These are phyloP conservation scores for Candolleomyces efflorescens DNA, from an alignment of 768 basidiomycete species.

Conservation along the genomic window DNA sequence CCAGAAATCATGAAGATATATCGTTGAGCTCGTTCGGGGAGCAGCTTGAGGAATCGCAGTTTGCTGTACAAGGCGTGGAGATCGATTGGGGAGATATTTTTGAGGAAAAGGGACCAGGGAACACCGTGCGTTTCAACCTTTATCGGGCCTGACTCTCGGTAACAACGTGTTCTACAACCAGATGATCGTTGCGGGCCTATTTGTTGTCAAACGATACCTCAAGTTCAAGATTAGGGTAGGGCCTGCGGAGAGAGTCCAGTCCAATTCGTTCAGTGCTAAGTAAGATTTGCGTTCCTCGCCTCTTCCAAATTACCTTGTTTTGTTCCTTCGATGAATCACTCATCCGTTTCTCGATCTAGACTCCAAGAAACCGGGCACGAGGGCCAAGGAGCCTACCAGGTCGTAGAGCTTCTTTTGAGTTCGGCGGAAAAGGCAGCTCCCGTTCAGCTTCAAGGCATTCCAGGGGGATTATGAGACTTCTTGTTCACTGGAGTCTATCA, in stretches of 20 bases:
- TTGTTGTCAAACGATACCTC: slow-evolving; percentile 34
- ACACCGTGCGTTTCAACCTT: background rate
- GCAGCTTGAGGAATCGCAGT: slow-evolving; percentile 16
- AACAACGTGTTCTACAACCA: slow-evolving; percentile 6
- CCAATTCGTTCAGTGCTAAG: slow-evolving; percentile 37
- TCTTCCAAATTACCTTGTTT: too few relatives aligned
- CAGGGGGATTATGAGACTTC: background rate
- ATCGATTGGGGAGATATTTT: slow-evolving; percentile 33
- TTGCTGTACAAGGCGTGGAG: slow-evolving; percentile 15
- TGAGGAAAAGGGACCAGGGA: slow-evolving; percentile 14
- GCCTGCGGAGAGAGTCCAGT: slow-evolving; percentile 29
- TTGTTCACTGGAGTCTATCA: too few relatives aligned
- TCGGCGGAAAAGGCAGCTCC: slow-evolving; percentile 25
- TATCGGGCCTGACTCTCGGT: too few relatives aligned
- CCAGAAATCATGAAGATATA: slow-evolving; percentile 22
- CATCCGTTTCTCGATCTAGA: slow-evolving; percentile 9
- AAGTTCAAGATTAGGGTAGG: slow-evolving; percentile 36
- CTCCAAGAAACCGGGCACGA: slow-evolving; percentile 7
- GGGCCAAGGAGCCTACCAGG: slow-evolving; percentile 17
- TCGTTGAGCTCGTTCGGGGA: slow-evolving; percentile 24
- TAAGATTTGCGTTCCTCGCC: slow-evolving; percentile 12
- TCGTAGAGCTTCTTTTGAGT: slow-evolving; percentile 33
- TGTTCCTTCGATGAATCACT: too few relatives aligned
- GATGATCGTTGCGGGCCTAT: slow-evolving; percentile 35
- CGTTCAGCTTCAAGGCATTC: slow-evolving; percentile 22